Percentiles rank a stretch among this genome's conserved stretches.
Evolutionary conservation across 768 basidiomycete species (phyloP).

Genomic region (Roridomyces roridus): DNA sequence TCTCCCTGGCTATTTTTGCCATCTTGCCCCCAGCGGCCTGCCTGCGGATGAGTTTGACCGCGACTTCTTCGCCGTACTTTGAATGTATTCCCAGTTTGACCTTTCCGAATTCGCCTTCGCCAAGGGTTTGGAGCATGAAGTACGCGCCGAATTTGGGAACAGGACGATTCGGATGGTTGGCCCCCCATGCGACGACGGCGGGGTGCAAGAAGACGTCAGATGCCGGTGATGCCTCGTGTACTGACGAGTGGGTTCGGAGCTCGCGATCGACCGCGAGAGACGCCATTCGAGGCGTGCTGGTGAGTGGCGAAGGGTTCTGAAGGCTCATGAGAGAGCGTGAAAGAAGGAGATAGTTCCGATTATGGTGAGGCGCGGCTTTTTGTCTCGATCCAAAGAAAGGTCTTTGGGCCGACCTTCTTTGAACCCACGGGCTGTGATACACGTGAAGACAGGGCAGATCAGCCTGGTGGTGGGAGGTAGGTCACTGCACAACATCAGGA

Average conservation of each 20-base stretch:
- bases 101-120: constrained; percentile 98
- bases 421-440: too few relatives aligned
- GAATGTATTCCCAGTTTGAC: constrained; percentile 95
- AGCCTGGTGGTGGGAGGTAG: too few relatives aligned
- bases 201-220: constrained; percentile 86
- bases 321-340: constrained; percentile 14
- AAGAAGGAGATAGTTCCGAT: not conserved
- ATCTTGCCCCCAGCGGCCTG: constrained; percentile 87
- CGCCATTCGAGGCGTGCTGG: constrained; percentile 12
- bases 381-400: too few relatives aligned
- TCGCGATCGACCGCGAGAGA: constrained; percentile 6
- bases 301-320: constrained; percentile 26
- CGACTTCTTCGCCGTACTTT: constrained; percentile 95
- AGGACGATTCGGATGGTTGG: constrained; percentile 80
- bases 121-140: constrained; percentile 91
- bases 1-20: constrained; percentile 96
- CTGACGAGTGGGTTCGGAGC: constrained; percentile 31
- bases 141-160: constrained; percentile 96
- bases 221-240: constrained; percentile 38
- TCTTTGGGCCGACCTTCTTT: too few relatives aligned
- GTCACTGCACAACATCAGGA: too few relatives aligned
- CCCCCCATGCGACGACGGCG: constrained; percentile 78
- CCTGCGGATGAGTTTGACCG: constrained; percentile 94
- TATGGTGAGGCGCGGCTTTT: not conserved
- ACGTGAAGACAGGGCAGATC: too few relatives aligned